A percentile compares a stretch with the other conserved stretches of the same genome.
These are phyloP conservation scores for Amanita jacksonii DNA, from an alignment of 768 basidiomycete genomes.

Conservation along the genomic window DNA sequence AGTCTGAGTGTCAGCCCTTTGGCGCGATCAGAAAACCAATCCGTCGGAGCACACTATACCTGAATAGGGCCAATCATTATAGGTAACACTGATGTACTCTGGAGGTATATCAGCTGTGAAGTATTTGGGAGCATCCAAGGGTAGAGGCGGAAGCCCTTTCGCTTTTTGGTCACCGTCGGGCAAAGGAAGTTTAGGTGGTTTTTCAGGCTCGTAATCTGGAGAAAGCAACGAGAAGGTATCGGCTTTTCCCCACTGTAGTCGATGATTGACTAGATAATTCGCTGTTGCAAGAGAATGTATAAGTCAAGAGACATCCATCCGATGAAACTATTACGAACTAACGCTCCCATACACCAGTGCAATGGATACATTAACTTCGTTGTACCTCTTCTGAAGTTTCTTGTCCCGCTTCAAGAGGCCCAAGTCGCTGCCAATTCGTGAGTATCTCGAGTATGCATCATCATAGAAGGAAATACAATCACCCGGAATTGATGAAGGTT, in stretches of 20 bases:
- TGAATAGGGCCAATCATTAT: slow-evolving; percentile 87
- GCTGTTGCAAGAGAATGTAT: slow-evolving; percentile 26
- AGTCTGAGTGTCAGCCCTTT: not conserved
- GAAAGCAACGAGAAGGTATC: slow-evolving; percentile 55
- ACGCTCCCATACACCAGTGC: slow-evolving; percentile 53
- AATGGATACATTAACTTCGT: slow-evolving; percentile 46
- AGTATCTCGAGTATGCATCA: not conserved
- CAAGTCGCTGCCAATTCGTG: slow-evolving; percentile 47
- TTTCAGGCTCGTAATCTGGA: slow-evolving; percentile 35
- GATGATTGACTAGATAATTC: slow-evolving; percentile 59
- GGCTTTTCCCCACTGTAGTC: slow-evolving; percentile 68
- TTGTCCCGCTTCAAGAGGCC: slow-evolving; percentile 71
- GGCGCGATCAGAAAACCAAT: not conserved
- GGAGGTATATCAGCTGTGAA: slow-evolving; percentile 57
- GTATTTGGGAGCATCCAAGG: slow-evolving; percentile 37
- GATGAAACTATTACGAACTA: slow-evolving; percentile 32
- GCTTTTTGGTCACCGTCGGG: slow-evolving; percentile 2
- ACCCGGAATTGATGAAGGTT: slow-evolving; percentile 76
- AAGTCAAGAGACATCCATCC: not conserved
- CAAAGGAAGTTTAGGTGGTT: slow-evolving; percentile 3
- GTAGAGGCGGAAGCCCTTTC: slow-evolving; percentile 21
- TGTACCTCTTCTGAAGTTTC: slow-evolving; percentile 58
- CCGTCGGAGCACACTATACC: slow-evolving; percentile 26
- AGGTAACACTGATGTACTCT: slow-evolving; percentile 57
- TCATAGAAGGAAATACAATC: slow-evolving; percentile 12